Base-by-base conservation (phyloP, 2,329 filamentous ascomycete species). In the Setomelanomma holmii region DNA sequence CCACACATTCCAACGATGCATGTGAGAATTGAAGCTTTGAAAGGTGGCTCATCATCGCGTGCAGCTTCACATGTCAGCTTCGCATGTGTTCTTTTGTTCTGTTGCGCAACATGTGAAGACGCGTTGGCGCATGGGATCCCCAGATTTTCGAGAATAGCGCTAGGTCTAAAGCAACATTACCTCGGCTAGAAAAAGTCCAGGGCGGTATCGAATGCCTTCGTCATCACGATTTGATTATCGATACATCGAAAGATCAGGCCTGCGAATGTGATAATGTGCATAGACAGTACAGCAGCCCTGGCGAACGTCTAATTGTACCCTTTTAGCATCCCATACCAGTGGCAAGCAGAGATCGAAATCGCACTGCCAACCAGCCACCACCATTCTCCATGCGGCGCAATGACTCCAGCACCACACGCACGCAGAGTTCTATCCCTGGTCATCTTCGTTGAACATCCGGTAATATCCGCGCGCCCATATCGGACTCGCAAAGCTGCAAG, bases 41-140 rank as follows among this genome's bases (percentile, higher is more conserved):
- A 5, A 14, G 6, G 39, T 51, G 56, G 56, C 67, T 66, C 63
- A 59, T 60, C 61, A 66, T 53, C 50, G 30, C 27, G 22, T 52
- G 49, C 58, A 60, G 52, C 58, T 72, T 72, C 68, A 72, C 68
- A 72, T 72, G 68, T 55, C 47, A 50, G 55, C 16, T 34, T 44
- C 20, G 30, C 23, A 39, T 52, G 42, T 47, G 43, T 39, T 59
- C 50, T 46, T 58, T 55, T 43, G 17, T 45, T 46, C 22, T 40
- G 5, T 30, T 56, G 49, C 50, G 55, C 67, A 33, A 40, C 46
- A 72, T 72, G 69, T 72, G 69, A 72, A 69, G 60, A 56, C 42
- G 61, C 55, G 57, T 55, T 50, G 40, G 40, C 53, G 39, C 39
- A 16, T 45, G 19, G 27, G 47, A 43, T 45, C 51, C 49, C 51